Base-by-base conservation (phyloP, 495 filamentous ascomycete genomes). In the Saxophila tyrrhenica region DNA sequence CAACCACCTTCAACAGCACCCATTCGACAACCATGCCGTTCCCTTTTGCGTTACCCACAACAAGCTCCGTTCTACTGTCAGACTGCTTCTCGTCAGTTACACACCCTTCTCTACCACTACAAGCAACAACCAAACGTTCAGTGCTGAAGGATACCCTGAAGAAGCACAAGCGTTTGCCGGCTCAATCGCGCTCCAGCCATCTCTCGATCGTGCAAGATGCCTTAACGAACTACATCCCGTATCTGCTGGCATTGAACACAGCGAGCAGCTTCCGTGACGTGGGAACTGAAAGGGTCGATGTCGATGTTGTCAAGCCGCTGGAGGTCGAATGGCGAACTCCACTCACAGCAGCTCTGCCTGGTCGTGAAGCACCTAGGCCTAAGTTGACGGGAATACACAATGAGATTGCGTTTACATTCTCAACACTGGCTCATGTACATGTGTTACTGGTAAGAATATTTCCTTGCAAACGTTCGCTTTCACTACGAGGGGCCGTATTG, bases 271-370 rank as follows among this genome's bases (percentile, higher is more conserved):
- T 38, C 47, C n/a, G 48, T 19, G 45, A 56, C 5, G 52, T 72
- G 42, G 76, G 75, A 21, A 72, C 73, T 5, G 80, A 86, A 55
- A 73, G 79, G 39, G 70, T 92, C 55, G 78, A 85, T 56, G 72
- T 92, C 17, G 76, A 78, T 17, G 74, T 81, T 5, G 69, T 71
- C 50, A 70, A 70, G 49, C 81, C 83, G 51, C 63, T 82, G 23
- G 68, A 73, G 39, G 76, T 87, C 20, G 77, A 86, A 78, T 97
- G 92, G 92, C 82, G 87, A n/a, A 74, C 85, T 2, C 87, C 84
- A 0, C 69, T 98, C 23, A 76, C 85, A 25, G 76, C 84, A 29
- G 58, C 63, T 32, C 62, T 80, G 16, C 77, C 78, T 2, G 81
- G 78, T 9, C 76, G 77, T 39, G 78, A 82, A 54, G 72, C 71